Percentiles rank a stretch among this genome's conserved stretches.
These are phyloP conservation scores for Amanita jacksonii DNA, from an alignment of 768 basidiomycete species.

Conservation along the genomic window DNA sequence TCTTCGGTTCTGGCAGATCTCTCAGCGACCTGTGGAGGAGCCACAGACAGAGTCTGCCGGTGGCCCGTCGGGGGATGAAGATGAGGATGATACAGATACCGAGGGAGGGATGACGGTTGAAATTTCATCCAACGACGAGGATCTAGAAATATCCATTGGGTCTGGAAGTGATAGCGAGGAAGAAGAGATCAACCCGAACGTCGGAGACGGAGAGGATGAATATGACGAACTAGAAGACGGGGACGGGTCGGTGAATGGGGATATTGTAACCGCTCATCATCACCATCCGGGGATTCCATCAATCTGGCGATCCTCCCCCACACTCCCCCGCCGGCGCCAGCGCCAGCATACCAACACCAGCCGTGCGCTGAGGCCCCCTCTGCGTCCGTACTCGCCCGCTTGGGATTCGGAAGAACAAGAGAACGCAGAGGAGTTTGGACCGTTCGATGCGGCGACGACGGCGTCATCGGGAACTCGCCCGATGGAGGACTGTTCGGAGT, in stretches of 20 bases:
- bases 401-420: constrained; percentile 5
- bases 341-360: no score
- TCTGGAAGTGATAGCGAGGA: not conserved
- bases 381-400: not conserved
- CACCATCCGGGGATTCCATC: not conserved
- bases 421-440: constrained; percentile 4
- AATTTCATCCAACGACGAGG: constrained; percentile 4
- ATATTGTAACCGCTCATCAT: not conserved
- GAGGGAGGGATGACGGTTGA: constrained; percentile 1
- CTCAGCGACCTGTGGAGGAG: not conserved
- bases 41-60: not conserved
- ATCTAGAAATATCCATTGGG: not conserved
- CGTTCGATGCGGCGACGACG: constrained; percentile 6
- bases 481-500: not conserved
- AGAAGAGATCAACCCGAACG: constrained; percentile 1
- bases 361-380: not conserved
- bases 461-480: constrained; percentile 5
- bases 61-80: constrained; percentile 10
- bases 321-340: no score
- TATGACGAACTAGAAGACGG: constrained; percentile 11
- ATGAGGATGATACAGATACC: constrained; percentile 11
- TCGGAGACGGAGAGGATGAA: constrained; percentile 10
- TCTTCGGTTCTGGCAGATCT: not conserved
- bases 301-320: constrained; percentile 1
- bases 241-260: no score